phyloP scores from a whole-genome alignment of 352 stramenopile genomes.

The Globisporangium okanoganense region DNA sequence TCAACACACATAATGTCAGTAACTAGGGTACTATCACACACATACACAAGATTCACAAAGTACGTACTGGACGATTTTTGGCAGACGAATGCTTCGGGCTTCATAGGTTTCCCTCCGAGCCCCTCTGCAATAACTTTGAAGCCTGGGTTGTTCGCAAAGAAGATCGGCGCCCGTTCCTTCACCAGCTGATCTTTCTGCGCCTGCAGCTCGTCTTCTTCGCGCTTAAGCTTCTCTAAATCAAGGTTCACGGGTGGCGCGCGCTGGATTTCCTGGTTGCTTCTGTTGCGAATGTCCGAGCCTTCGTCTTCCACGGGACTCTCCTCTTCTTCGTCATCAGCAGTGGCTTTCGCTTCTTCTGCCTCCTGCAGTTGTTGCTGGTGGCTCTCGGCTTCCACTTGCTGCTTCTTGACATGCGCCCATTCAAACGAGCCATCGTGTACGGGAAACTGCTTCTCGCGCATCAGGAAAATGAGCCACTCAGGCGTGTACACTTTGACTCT shows the following conservation, averaged over 20 bases:
- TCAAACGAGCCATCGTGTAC: slow-evolving; percentile 18
- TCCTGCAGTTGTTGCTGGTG: slow-evolving; percentile 15
- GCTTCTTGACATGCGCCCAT: slow-evolving; percentile 32
- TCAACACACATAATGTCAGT: slow-evolving; percentile 1
- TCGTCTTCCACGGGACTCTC: slow-evolving; percentile 35
- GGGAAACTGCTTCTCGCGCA: slow-evolving; percentile 39
- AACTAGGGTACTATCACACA: background rate
- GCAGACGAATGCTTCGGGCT: slow-evolving; percentile 58
- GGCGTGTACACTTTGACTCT: slow-evolving; percentile 41
- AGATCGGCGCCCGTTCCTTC: slow-evolving; percentile 53
- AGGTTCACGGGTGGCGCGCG: slow-evolving; percentile 30
- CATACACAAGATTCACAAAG: background rate
- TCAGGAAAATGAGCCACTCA: slow-evolving; percentile 61
- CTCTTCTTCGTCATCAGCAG: slow-evolving; percentile 9
- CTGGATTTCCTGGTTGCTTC: slow-evolving; percentile 32
- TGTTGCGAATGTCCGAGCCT: slow-evolving; percentile 42
- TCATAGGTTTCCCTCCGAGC: slow-evolving; percentile 29
- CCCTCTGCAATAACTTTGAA: slow-evolving; percentile 47
- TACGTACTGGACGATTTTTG: slow-evolving; percentile 69
- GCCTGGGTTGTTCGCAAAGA: slow-evolving; percentile 71
- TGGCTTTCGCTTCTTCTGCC: slow-evolving; percentile 17
- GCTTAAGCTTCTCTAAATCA: slow-evolving; percentile 28
- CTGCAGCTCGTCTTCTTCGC: slow-evolving; percentile 44
- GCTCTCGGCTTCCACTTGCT: slow-evolving; percentile 24
- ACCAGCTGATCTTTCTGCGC: slow-evolving; percentile 52